These are phyloP conservation scores for Omphalotus guepiniiformis DNA, from an alignment of 768 basidiomycete genomes.

Conservation along the genomic window DNA sequence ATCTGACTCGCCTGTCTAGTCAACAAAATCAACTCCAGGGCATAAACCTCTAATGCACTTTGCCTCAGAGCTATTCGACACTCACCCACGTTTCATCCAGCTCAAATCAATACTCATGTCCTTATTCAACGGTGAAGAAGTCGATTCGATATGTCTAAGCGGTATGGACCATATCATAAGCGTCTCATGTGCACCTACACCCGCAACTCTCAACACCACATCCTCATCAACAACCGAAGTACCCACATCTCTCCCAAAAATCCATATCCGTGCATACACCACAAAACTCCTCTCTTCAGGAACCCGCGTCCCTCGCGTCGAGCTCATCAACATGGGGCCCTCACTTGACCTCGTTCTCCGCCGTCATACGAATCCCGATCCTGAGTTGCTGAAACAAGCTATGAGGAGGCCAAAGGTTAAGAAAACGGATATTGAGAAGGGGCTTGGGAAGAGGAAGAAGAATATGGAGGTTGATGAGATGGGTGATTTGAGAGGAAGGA, in stretches of 20 bases:
- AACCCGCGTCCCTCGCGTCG: constrained; percentile 73
- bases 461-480: constrained; percentile 97
- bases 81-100: constrained; percentile 88
- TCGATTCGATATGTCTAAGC: constrained; percentile 78
- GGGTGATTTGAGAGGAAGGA: constrained; percentile 89
- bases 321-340: constrained; percentile 88
- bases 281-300: constrained; percentile 71
- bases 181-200: constrained; percentile 67
- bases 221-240: constrained; percentile 34
- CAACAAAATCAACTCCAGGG: constrained; percentile 83
- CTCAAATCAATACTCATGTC: constrained; percentile 88
- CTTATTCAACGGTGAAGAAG: constrained; percentile 85
- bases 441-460: constrained; percentile 89
- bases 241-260: constrained; percentile 56
- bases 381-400: constrained; percentile 77
- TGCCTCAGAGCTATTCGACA: constrained; percentile 91
- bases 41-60: constrained; percentile 94
- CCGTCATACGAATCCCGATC: constrained; percentile 68
- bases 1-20: constrained; percentile 40
- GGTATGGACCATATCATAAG: constrained; percentile 89
- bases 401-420: constrained; percentile 83
- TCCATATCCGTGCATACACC: constrained; percentile 89
- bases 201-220: constrained; percentile 46
- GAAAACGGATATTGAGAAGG: constrained; percentile 82
- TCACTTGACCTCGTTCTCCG: constrained; percentile 80